Base-by-base conservation (phyloP, 1,284 basidiomycete species). In the Papiliotrema nemorosa region DNA sequence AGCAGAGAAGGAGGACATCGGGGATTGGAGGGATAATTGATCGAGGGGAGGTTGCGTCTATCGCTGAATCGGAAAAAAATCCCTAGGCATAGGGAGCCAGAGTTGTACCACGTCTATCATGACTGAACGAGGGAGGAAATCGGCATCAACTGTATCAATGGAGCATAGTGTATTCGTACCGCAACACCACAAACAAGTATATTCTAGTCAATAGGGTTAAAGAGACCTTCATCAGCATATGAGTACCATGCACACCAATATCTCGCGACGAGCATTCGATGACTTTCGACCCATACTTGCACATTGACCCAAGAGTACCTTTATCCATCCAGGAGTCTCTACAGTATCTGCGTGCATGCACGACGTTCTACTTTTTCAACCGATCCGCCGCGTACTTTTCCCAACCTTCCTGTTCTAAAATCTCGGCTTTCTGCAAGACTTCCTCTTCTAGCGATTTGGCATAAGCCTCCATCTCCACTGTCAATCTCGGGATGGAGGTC, bases 371-470 rank as follows among this genome's bases (percentile, higher is more conserved):
- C 64, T 76, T 76, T 61, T 78, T 80, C 14, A 80, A 73, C 56
- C 58, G 52, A 24, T 69, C 65, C 25, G 57, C 44, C 10, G 78
- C 78, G 63, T 94, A 94, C 55, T 80, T 79, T 63, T 92, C 88
- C 92, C 92, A 97, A 2, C 92, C 94, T 9, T 88, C 78, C 52
- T 84, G 76, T 49, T 84, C 81, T 26, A 98, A 73, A 54, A 78
- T 85, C 22, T 86, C 84, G 4, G 90, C 86, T 77, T 97, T 98
- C 10, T 65, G 80, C 58, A 90, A 67, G 0, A 97, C 94, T 71
- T 96, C 92, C 7, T 78, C 77, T 74, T 94, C 88, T 63, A 94
- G 79, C 3, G 74, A 76, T 52, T 80, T 79, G 62, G 91, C 79
- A 74, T 96, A 97, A 7, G 72, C 73, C 51, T 88, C 85, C 81